Conservation (phyloP, 495 filamentous ascomycete species). For the Patellaria atrata region DNA sequence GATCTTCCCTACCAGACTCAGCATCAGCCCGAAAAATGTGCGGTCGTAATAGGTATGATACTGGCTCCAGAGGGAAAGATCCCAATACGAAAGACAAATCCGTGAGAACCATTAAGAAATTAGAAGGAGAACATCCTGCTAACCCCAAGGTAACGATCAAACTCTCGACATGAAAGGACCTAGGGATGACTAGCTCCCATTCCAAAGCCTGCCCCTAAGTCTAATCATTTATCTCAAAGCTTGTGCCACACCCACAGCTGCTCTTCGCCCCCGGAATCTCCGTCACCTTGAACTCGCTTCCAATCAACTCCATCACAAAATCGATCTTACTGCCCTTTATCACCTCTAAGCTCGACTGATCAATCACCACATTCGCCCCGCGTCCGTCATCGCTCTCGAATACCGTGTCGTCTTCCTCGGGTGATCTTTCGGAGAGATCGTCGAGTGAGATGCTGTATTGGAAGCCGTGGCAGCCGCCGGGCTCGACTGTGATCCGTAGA, state of each 20-base stretch:
- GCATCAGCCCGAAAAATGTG: too few relatives aligned
- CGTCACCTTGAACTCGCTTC: constrained; percentile 92
- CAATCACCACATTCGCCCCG: constrained; percentile 75
- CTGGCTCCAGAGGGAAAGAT: too few relatives aligned
- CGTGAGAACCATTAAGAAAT: too few relatives aligned
- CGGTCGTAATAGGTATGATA: too few relatives aligned
- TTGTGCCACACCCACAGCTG: constrained; percentile 95
- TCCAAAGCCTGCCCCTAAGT: too few relatives aligned
- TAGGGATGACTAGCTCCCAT: too few relatives aligned
- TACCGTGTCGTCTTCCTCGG: constrained; percentile 60
- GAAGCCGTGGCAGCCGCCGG: constrained; percentile 93
- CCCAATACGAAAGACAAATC: too few relatives aligned
- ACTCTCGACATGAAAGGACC: too few relatives aligned
- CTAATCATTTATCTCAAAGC: constrained; percentile 97
- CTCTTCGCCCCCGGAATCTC: constrained; percentile 82
- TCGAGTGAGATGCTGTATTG: constrained; percentile 90
- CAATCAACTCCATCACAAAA: constrained; percentile 93
- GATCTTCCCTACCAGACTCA: too few relatives aligned
- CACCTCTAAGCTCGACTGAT: constrained; percentile 73
- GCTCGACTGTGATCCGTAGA: constrained; percentile 79
- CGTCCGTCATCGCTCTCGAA: constrained; percentile 33
- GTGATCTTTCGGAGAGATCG: constrained; percentile 38
- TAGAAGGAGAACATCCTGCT: too few relatives aligned
- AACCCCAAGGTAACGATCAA: too few relatives aligned
- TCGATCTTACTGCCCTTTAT: constrained; percentile 88